Evolutionary conservation across 768 basidiomycete genomes (phyloP), one percentile per base, ranked within the genome.

Genomic region (Boletus rex-veris): DNA sequence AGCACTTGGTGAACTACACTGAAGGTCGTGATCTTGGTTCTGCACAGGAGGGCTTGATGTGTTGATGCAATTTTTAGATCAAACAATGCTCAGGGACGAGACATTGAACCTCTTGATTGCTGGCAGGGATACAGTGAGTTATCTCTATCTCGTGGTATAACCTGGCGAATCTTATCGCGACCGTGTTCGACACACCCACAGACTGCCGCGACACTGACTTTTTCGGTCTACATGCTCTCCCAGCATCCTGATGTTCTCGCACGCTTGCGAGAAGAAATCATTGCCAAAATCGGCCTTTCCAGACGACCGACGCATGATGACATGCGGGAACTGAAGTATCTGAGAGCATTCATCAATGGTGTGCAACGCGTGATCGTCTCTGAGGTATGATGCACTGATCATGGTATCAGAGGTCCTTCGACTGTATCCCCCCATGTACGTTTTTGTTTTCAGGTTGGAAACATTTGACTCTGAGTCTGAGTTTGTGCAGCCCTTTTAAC

Each of bases 291-390:
- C 9, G 84, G 85, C 0, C 64, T 70, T 1, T 71, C 70, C 1
- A 72, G 73, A 1, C 71, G 76, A 11, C 85, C 83, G 5, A 77
- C 77, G 3, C 78, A 77, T 48, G 79, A 81, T 41, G 79, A 83
- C 57, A 77, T 86, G 59, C 73, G 73, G 30, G 80, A 81, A 5
- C 82, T 86, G 80, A 84, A 81, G 63, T 86, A 79, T 56, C 65
- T 86, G 14, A 73, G 81, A 24, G 85, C 85, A 1, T 81, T 86
- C 21, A 77, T 86, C 45, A 86, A 86, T 57, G 84, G 84, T 84
- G 21, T 12, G 70, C 46, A 4, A 42, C 11, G 35, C 41, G 11
- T 19, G 5, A 1, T 31, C 14, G 16, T 45, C 24, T 19, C 15
- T 3, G 15, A 10, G 4, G 28, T 30, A 8, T 43, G 0, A 33